Base-by-base conservation (phyloP, 2,329 filamentous ascomycete species). In the Colletotrichum sp. region DNA sequence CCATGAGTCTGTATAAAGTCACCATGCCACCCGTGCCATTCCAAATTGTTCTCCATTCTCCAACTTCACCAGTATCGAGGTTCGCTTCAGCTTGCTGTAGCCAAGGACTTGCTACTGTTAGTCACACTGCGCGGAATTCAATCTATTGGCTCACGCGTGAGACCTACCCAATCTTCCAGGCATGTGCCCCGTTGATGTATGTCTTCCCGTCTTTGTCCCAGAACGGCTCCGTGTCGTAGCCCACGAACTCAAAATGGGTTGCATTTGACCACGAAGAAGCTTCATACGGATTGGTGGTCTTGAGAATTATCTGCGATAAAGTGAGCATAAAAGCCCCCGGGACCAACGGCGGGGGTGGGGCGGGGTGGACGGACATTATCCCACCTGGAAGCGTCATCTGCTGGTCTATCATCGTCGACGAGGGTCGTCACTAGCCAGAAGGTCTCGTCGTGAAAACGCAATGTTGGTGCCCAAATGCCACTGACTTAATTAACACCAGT, bases 131-230 rank as follows among this genome's bases (percentile, higher is more conserved):
- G 83, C 81, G 61, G 78, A 87, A 6, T 84, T 79, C 4, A 88
- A 79, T 55, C 88, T 73, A 3, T 83, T 81, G 70, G 85, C 81
- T 5, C 12, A 28, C 18, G n/a, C 26, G 83, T 82, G 24, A 84
- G 80, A 32, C 85, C 78, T 6, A 88, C 85, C 10, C 83, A 84
- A 52, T 0, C 72, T 79, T 80, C 83, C 12, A 83, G 82, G 4
- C 84, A 84, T 8, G 73, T 10, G 55, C 70, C 5, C 62, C 56
- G n/a, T 48, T 69, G 13, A 90, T 86, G 72, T 91, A 92, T 0
- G 86, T 82, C 72, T 85, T 88, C 1, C 90, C 90, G 64, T 92
- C 87, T 2, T 87, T 86, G 66, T 92, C 88, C 88, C 89, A 92
- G 78, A 91, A 89, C 4, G 90, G 88, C 69, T 92, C 91, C 64